These are phyloP conservation scores for Pelargonium fulgidum DNA, from an alignment of 441 rosid genomes.

Conservation along the genomic window DNA sequence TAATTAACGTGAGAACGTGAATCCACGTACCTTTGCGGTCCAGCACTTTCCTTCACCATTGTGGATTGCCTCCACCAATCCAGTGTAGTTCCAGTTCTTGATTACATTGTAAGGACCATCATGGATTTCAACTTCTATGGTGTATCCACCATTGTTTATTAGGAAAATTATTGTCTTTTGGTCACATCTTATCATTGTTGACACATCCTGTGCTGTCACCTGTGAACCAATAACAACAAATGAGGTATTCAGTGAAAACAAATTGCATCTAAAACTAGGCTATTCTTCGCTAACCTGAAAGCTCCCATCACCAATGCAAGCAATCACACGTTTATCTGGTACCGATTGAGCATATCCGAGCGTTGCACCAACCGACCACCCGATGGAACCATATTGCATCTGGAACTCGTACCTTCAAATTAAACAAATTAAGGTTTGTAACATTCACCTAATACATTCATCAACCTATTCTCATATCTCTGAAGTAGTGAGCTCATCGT, in stretches of 20 bases:
- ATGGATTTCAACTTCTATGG: constrained; percentile 88
- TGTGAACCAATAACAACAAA: constrained; percentile 9
- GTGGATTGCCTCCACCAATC: not conserved
- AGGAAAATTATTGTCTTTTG: constrained; percentile 73
- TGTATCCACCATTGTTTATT: constrained; percentile 89
- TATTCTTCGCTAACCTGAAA: constrained; percentile 46
- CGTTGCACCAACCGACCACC: constrained; percentile 93
- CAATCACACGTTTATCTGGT: constrained; percentile 70
- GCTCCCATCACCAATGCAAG: constrained; percentile 90
- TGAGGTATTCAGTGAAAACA: no score
- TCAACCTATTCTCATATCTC: no score
- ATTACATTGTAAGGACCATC: constrained; percentile 94
- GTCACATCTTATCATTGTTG: constrained; percentile 69
- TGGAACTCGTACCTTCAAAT: constrained; percentile 74
- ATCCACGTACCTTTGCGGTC: not conserved
- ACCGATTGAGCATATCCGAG: constrained; percentile 82
- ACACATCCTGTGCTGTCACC: constrained; percentile 82
- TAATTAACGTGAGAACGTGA: no score
- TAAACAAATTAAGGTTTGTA: constrained; percentile 1
- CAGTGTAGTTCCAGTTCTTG: constrained; percentile 59
- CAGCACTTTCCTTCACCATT: constrained; percentile 5
- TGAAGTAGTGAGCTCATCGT: no score
- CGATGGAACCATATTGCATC: constrained; percentile 92
- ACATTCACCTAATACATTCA: not conserved
- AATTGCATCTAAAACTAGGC: no score